These are phyloP conservation scores for Metschnikowia santaceciliae DNA, from an alignment of 805 yeast genomes.

Conservation along the genomic window DNA sequence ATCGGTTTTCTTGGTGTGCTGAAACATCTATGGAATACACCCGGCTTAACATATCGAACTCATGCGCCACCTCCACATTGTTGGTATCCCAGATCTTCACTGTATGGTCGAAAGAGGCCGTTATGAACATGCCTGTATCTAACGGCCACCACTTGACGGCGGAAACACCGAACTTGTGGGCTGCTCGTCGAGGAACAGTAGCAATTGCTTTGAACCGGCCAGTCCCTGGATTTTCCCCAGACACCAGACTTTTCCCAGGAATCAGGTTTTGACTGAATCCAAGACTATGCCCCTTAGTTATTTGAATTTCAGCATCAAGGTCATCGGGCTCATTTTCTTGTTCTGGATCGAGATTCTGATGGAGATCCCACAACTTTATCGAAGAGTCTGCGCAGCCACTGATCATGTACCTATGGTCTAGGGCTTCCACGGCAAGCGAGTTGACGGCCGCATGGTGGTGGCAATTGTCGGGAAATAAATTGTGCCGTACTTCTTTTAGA, in stretches of 20 bases:
- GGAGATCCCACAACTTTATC: conserved; percentile 62
- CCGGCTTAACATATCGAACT: conserved; percentile 57
- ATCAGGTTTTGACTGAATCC: too few species aligned
- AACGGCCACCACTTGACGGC: conserved; percentile 82
- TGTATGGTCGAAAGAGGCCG: conserved; percentile 74
- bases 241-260: too few species aligned
- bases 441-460: conserved; percentile 55
- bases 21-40: conserved; percentile 64
- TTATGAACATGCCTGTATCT: conserved; percentile 81
- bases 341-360: background rate
- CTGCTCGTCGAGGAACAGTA: conserved; percentile 34
- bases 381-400: conserved; percentile 75
- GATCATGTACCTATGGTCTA: conserved; percentile 45
- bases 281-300: background rate
- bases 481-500: conserved; percentile 21
- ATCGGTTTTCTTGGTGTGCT: conserved; percentile 19
- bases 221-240: too few species aligned
- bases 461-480: conserved; percentile 39
- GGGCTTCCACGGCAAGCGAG: conserved; percentile 52
- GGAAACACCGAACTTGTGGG: conserved; percentile 72
- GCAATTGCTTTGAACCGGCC: conserved; percentile 22
- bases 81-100: conserved; percentile 81
- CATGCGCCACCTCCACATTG: conserved; percentile 59
- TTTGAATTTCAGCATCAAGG: too few species aligned
- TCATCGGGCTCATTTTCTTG: too few species aligned